These are phyloP conservation scores for Galerina sulciceps DNA, from an alignment of 768 basidiomycete genomes.

Conservation along the genomic window DNA sequence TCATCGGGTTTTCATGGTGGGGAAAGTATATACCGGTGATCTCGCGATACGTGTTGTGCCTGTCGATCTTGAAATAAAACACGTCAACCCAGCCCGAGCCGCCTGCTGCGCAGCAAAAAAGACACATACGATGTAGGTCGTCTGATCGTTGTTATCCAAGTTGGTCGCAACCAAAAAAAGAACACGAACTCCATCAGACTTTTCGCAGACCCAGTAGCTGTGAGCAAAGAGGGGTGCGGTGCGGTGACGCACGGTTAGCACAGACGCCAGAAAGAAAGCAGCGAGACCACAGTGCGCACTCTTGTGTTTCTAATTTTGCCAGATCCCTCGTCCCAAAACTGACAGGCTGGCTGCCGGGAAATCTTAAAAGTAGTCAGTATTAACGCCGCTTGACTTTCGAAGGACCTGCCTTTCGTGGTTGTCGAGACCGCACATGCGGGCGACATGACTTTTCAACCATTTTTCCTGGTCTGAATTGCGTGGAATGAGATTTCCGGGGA, in stretches of 20 bases:
- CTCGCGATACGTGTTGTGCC: slow-evolving; percentile 85
- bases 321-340: slow-evolving; percentile 80
- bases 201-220: slow-evolving; percentile 99
- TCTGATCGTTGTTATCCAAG: slow-evolving; percentile 52
- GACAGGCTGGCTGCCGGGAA: slow-evolving; percentile 96
- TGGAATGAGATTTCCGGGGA: slow-evolving; percentile 65
- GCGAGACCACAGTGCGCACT: slow-evolving; percentile 55
- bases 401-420: slow-evolving; percentile 58
- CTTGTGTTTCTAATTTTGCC: slow-evolving; percentile 76
- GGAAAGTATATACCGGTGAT: slow-evolving; percentile 86
- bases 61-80: slow-evolving; percentile 73
- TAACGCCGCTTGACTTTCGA: slow-evolving; percentile 16
- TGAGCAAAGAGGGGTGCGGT: background rate
- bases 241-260: background rate
- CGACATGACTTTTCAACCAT: slow-evolving; percentile 72
- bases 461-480: slow-evolving; percentile 60
- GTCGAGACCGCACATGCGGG: slow-evolving; percentile 64
- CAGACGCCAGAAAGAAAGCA: background rate
- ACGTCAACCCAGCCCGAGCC: background rate
- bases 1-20: slow-evolving; percentile 73
- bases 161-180: slow-evolving; percentile 79
- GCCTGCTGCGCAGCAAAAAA: background rate
- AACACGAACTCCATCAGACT: slow-evolving; percentile 94
- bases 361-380: slow-evolving; percentile 49
- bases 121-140: slow-evolving; percentile 78